These are phyloP conservation scores for Oryza meyeriana DNA, from an alignment of 176 grass and related monocot species.

Conservation along the genomic window DNA sequence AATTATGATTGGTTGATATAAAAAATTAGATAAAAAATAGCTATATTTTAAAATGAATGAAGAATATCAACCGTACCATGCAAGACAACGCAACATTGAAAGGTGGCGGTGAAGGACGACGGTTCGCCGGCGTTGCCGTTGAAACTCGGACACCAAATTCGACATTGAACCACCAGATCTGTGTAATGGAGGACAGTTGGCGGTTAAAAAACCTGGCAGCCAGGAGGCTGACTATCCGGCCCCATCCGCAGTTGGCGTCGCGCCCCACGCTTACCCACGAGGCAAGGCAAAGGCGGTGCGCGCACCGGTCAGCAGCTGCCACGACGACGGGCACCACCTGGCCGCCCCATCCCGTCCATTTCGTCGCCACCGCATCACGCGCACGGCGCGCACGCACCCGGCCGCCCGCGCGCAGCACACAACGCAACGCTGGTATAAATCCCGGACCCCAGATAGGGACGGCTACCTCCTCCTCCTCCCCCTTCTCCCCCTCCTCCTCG, in stretches of 20 bases:
- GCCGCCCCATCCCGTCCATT: not conserved
- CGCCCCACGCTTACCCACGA: not conserved
- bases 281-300: not conserved
- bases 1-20: too few relatives aligned
- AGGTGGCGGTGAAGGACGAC: too few relatives aligned
- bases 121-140: too few relatives aligned
- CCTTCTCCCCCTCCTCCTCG: not conserved
- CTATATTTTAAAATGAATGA: too few relatives aligned
- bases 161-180: not conserved
- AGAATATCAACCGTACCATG: too few relatives aligned
- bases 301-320: not conserved
- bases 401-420: not conserved
- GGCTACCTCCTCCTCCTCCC: not conserved
- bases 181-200: not conserved
- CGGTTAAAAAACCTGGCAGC: not conserved
- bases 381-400: not conserved
- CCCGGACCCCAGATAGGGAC: slow-evolving; percentile 19
- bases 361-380: slow-evolving; percentile 11
- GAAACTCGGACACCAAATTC: too few relatives aligned
- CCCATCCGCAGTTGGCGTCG: not conserved
- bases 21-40: too few relatives aligned
- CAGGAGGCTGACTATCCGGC: not conserved
- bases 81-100: not conserved
- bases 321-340: slow-evolving; percentile 2
- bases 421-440: slow-evolving; percentile 28